Evolutionary conservation across 192 early-diverging fungal species (phyloP).

Genomic region (Helicostylum pulchrum): DNA sequence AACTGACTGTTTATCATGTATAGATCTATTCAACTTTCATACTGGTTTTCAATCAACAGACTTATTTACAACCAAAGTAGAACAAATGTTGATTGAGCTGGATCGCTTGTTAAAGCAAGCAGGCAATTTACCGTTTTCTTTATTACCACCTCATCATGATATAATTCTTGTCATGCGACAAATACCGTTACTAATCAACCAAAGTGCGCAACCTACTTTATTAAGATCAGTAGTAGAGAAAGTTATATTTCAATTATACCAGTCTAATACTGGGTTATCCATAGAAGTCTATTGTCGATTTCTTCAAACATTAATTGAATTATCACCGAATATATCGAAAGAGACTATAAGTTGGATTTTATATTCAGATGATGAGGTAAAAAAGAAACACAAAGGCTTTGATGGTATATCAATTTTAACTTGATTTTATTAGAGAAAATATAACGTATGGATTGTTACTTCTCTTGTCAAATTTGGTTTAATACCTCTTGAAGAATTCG

Average conservation of each 20-base stretch:
- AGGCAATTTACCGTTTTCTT: constrained; percentile 47
- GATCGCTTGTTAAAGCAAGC: constrained; percentile 65
- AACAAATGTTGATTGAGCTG: constrained; percentile 58
- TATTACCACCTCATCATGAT: constrained; percentile 75
- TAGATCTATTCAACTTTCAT: not conserved
- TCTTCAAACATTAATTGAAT: constrained; percentile 79
- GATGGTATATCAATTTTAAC: not conserved
- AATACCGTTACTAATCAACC: constrained; percentile 62
- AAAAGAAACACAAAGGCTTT: not conserved
- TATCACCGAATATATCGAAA: constrained; percentile 69
- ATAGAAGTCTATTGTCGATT: constrained; percentile 80
- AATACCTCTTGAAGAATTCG: constrained; percentile 74
- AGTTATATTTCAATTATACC: constrained; percentile 79
- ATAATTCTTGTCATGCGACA: constrained; percentile 69
- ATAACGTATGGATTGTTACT: constrained; percentile 74
- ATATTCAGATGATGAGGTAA: constrained; percentile 84
- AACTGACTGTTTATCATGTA: not conserved
- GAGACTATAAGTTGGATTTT: constrained; percentile 90
- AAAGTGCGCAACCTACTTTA: constrained; percentile 51
- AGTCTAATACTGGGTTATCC: constrained; percentile 62
- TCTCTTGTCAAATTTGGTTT: constrained; percentile 75
- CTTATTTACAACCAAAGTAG: not conserved
- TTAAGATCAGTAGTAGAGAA: constrained; percentile 80
- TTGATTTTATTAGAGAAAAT: constrained; percentile 57
- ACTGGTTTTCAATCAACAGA: not conserved